Conservation (phyloP, 2,329 filamentous ascomycete genomes). For the Trichoderma lentiforme region DNA sequence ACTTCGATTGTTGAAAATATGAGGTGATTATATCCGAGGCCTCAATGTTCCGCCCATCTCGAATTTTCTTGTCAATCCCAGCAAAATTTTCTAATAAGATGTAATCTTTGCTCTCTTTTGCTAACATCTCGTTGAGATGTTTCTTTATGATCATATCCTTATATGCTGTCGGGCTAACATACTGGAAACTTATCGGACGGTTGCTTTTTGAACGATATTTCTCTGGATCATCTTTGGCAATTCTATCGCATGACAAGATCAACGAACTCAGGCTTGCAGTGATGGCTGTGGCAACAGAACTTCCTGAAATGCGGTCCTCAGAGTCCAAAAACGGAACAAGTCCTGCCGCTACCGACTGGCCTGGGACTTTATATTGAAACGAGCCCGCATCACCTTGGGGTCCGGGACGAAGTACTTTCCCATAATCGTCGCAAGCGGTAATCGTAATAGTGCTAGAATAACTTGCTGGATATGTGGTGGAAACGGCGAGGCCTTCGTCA, state of each 20-base stretch:
- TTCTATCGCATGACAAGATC: background rate
- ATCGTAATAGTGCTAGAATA: background rate
- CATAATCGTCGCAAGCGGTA: background rate
- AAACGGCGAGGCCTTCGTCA: background rate
- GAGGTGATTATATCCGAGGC: no score
- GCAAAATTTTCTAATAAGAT: no score
- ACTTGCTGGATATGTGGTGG: background rate
- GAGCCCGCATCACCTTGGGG: fast-evolving
- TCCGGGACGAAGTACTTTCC: background rate
- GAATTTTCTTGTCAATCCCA: no score
- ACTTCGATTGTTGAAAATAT: no score
- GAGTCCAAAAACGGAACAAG: background rate
- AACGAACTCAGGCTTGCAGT: background rate
- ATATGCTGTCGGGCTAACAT: no score
- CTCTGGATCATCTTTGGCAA: background rate
- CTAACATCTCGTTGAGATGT: no score
- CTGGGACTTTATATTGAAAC: background rate
- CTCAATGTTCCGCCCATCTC: no score
- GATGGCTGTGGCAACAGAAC: background rate
- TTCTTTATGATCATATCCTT: no score
- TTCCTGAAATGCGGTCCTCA: background rate
- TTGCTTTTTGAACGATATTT: no score
- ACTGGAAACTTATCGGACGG: no score
- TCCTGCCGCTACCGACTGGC: background rate
- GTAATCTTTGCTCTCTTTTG: no score